Evolutionary conservation across 2,329 filamentous ascomycete genomes (phyloP).

Genomic region (Pseudogymnoascus sp.): DNA sequence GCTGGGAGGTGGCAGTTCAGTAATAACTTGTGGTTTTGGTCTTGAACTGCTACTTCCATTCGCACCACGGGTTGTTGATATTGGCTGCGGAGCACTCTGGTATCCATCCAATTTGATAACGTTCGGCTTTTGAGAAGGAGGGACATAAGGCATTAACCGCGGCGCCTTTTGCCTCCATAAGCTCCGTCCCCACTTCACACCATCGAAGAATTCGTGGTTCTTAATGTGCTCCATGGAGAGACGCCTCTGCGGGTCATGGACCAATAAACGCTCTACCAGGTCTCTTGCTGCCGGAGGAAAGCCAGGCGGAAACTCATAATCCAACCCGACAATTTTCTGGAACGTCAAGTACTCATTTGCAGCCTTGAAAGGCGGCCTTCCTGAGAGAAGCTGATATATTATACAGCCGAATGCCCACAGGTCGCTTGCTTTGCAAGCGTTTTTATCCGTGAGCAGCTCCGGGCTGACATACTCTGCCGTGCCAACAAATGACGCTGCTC

Average conservation of each 20-base stretch:
- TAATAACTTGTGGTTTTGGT: slow-evolving; percentile 73
- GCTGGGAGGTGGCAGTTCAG: slow-evolving; percentile 89
- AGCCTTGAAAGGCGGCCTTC: slow-evolving; percentile 93
- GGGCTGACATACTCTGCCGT: slow-evolving; percentile 98
- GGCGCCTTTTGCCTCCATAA: slow-evolving; percentile 89
- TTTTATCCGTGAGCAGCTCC: slow-evolving; percentile 92
- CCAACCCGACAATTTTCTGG: slow-evolving; percentile 90
- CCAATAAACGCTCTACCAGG: slow-evolving; percentile 79
- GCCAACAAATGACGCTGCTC: slow-evolving; percentile 90
- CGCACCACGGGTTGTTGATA: slow-evolving; percentile 17
- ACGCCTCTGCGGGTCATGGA: slow-evolving; percentile 75
- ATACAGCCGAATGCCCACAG: slow-evolving; percentile 98
- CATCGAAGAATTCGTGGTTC: slow-evolving; percentile 90
- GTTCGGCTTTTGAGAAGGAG: slow-evolving; percentile 63
- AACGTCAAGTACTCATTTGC: slow-evolving; percentile 95
- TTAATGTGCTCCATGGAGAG: slow-evolving; percentile 94
- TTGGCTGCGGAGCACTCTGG: slow-evolving; percentile 24
- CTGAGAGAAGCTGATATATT: slow-evolving; percentile 89
- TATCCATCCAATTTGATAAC: slow-evolving; percentile 61
- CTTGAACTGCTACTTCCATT: slow-evolving; percentile 36
- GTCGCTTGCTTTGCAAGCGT: slow-evolving; percentile 94
- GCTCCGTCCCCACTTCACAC: slow-evolving; percentile 70
- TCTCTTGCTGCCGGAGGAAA: slow-evolving; percentile 83
- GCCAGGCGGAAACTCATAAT: slow-evolving; percentile 85
- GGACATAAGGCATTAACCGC: slow-evolving; percentile 72